These are phyloP conservation scores for Teratosphaeria viscida DNA, from an alignment of 2,329 filamentous ascomycete species.

Conservation along the genomic window DNA sequence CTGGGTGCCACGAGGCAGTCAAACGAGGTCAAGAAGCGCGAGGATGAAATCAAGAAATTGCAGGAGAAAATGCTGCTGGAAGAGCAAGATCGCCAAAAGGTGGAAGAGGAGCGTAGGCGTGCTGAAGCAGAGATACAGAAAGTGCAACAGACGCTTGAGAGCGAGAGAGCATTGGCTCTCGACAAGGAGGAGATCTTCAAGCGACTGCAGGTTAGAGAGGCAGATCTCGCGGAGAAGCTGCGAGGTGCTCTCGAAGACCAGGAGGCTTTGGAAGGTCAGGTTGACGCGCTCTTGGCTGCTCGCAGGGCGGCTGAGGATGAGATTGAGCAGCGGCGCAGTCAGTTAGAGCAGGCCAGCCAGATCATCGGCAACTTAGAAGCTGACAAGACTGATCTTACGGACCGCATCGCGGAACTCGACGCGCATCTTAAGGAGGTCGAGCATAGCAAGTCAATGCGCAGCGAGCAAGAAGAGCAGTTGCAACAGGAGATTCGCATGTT, in stretches of 20 bases:
- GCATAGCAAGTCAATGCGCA: constrained; percentile 59
- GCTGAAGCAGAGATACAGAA: constrained; percentile 78
- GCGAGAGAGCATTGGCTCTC: constrained; percentile 84
- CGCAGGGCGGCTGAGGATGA: constrained; percentile 85
- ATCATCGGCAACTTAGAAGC: constrained; percentile 78
- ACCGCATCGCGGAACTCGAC: constrained; percentile 60
- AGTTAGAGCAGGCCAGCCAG: constrained; percentile 82
- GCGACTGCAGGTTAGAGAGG: constrained; percentile 82
- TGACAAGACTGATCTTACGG: constrained; percentile 68
- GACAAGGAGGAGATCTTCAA: constrained; percentile 99
- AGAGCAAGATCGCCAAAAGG: constrained; percentile 58
- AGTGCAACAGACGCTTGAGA: constrained; percentile 89
- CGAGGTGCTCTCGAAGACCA: constrained; percentile 87
- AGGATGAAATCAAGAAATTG: constrained; percentile 83
- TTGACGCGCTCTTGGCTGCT: constrained; percentile 77
- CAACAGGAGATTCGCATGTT: constrained; percentile 82
- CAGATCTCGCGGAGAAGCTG: constrained; percentile 85
- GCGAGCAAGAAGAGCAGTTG: constrained; percentile 64
- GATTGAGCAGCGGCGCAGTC: constrained; percentile 63
- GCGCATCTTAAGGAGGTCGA: constrained; percentile 60
- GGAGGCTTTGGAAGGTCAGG: constrained; percentile 83
- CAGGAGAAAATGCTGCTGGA: constrained; percentile 76
- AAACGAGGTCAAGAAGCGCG: constrained; percentile 85
- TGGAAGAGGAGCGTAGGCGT: constrained; percentile 85
- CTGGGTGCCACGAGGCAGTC: constrained; percentile 85